phyloP scores from a whole-genome alignment of 1,284 basidiomycete genomes.

The Tilletia walkeri region DNA sequence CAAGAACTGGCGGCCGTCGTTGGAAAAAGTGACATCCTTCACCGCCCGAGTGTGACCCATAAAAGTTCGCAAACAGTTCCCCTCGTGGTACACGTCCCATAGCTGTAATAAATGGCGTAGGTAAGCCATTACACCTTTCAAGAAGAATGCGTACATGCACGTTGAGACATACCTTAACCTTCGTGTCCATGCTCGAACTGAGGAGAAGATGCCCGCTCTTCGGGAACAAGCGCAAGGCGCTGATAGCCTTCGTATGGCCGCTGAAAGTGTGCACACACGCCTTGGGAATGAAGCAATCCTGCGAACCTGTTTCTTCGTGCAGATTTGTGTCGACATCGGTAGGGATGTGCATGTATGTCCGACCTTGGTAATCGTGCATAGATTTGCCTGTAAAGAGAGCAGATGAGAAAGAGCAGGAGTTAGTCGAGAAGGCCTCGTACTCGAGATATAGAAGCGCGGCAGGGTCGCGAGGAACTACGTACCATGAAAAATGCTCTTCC shows the following conservation, averaged over 20 bases:
- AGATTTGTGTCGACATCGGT: constrained; percentile 66
- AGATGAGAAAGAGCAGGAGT: background rate
- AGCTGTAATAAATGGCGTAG: constrained; percentile 63
- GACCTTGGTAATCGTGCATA: constrained; percentile 93
- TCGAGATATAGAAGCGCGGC: too few species aligned
- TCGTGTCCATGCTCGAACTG: constrained; percentile 95
- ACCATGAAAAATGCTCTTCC: constrained; percentile 90
- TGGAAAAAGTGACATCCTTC: constrained; percentile 91
- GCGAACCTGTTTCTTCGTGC: constrained; percentile 73
- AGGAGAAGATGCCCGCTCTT: constrained; percentile 87
- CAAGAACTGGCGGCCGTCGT: constrained; percentile 83
- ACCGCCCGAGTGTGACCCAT: constrained; percentile 95
- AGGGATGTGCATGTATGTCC: constrained; percentile 96
- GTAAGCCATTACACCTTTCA: background rate
- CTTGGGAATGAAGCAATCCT: constrained; percentile 92
- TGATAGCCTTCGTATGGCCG: constrained; percentile 93
- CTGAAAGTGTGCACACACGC: constrained; percentile 95
- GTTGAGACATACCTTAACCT: constrained; percentile 75
- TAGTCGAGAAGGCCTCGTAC: too few species aligned
- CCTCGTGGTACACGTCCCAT: constrained; percentile 97
- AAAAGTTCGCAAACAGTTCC: constrained; percentile 93
- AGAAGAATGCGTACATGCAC: background rate
- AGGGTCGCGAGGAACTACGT: constrained; percentile 24
- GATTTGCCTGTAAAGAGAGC: constrained; percentile 66
- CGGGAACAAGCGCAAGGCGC: constrained; percentile 88